Conservation (phyloP, 2,329 filamentous ascomycete species). For the Monosporascus sp. region DNA sequence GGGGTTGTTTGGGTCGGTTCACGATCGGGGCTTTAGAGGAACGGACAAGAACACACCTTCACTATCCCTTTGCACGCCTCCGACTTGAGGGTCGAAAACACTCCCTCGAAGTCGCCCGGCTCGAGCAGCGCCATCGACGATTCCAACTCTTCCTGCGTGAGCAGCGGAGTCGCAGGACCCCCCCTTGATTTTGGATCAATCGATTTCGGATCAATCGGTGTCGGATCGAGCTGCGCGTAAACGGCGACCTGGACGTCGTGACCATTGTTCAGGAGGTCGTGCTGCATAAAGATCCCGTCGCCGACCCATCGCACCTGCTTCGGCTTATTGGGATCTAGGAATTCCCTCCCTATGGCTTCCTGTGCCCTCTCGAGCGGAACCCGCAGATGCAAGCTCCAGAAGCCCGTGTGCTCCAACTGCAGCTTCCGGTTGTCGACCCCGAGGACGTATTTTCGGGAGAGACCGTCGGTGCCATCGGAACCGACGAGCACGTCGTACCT, state of each 20-base stretch:
- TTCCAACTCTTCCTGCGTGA: too few relatives aligned
- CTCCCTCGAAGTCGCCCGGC: conserved; percentile 24
- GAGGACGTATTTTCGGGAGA: conserved; percentile 19
- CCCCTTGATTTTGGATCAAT: too few relatives aligned
- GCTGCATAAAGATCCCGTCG: conserved; percentile 20
- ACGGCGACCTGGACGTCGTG: conserved; percentile 22
- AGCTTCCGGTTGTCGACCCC: conserved; percentile 15
- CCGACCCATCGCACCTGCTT: conserved; percentile 24
- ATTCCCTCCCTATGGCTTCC: conserved; percentile 19
- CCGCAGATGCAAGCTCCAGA: conserved; percentile 22
- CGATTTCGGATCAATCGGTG: too few relatives aligned
- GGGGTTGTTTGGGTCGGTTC: too few relatives aligned
- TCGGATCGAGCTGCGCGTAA: conserved; percentile 5
- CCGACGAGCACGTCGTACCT: conserved; percentile 26
- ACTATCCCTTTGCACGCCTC: conserved; percentile 22
- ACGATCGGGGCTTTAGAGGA: neutral
- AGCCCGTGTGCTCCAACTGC: conserved; percentile 16
- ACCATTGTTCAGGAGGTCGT: conserved; percentile 18
- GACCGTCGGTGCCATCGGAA: conserved; percentile 19
- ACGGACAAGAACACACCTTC: conserved; percentile 16
- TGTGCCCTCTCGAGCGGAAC: conserved; percentile 21
- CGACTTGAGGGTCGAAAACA: conserved; percentile 17
- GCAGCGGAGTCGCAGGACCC: too few relatives aligned
- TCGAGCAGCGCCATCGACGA: conserved; percentile 24
- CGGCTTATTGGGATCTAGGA: conserved; percentile 19